Evolutionary conservation across 2,329 filamentous ascomycete species (phyloP).

Genomic region (Aureobasidium sp.): DNA sequence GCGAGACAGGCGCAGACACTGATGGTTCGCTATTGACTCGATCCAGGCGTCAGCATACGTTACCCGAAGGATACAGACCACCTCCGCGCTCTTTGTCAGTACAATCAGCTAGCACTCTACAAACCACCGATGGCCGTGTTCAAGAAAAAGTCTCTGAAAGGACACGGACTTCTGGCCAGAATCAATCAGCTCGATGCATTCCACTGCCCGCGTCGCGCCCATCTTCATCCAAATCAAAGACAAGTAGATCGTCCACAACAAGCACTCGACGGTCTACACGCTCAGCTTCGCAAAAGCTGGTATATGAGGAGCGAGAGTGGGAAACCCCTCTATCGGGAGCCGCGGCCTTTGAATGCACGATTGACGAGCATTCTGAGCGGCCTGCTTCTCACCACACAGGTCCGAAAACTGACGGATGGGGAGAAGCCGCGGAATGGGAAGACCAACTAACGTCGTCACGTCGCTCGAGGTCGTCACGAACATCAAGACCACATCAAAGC

Average conservation of each 20-base stretch:
- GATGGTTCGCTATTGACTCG: too few relatives aligned
- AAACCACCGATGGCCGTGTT: background rate
- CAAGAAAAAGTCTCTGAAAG: background rate
- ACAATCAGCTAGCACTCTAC: background rate
- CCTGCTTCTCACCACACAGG: background rate
- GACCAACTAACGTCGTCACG: background rate
- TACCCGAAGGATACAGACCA: background rate
- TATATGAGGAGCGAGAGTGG: background rate
- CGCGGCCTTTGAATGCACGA: background rate
- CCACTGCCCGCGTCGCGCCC: background rate
- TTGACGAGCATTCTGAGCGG: background rate
- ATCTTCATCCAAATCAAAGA: background rate
- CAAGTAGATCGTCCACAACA: background rate
- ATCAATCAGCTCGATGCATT: background rate
- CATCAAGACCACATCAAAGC: background rate
- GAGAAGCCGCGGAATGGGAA: background rate
- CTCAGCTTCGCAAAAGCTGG: background rate
- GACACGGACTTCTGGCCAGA: too few relatives aligned
- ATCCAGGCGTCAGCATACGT: background rate
- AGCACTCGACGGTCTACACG: background rate
- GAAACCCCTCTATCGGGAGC: background rate
- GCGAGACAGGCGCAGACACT: background rate
- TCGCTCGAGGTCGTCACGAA: background rate
- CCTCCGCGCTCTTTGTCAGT: background rate
- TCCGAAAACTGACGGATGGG: background rate